A percentile compares a stretch with the other conserved stretches of the same genome.
phyloP scores from a whole-genome alignment of 2,329 filamentous ascomycete species.

The Sporothrix euskadiensis region DNA sequence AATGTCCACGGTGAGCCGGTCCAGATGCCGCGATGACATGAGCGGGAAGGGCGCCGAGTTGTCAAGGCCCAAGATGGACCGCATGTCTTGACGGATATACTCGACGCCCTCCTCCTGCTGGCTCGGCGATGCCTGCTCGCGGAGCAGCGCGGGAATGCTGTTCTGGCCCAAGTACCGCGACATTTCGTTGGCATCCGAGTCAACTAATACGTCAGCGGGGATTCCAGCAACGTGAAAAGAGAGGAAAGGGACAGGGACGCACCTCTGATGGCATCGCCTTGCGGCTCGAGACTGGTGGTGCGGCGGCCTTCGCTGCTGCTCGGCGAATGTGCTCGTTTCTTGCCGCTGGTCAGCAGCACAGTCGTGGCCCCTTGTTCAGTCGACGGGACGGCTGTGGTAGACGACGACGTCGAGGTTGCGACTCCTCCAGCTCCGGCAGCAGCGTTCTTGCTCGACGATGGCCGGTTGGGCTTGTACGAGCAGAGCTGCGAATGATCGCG shows the following conservation, averaged over 20 bases:
- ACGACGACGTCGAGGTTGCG: constrained; percentile 34
- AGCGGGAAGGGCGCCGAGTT: constrained; percentile 67
- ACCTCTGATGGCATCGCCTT: constrained; percentile 30
- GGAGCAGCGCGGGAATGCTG: constrained; percentile 65
- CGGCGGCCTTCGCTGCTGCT: constrained; percentile 42
- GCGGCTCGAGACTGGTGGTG: constrained; percentile 25
- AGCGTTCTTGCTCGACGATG: constrained; percentile 42
- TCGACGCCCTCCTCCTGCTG: constrained; percentile 55
- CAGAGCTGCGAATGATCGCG: constrained; percentile 64
- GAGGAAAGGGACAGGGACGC: constrained; percentile 25
- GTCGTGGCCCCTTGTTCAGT: constrained; percentile 22
- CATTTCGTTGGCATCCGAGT: constrained; percentile 55
- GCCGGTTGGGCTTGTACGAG: constrained; percentile 65
- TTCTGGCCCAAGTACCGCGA: constrained; percentile 67
- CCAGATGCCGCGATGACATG: constrained; percentile 64
- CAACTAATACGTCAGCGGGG: constrained; percentile 41
- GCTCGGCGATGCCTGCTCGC: constrained; percentile 59
- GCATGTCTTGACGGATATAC: constrained; percentile 62
- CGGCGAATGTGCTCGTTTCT: constrained; percentile 50
- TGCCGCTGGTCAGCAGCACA: constrained; percentile 34
- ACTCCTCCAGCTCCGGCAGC: constrained; percentile 27
- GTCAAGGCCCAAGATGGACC: constrained; percentile 65
- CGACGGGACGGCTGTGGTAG: neutral
- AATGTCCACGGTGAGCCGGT: constrained; percentile 61
- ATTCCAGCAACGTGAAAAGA: neutral